Evolutionary conservation across 2,329 filamentous ascomycete genomes (phyloP), one percentile per base, ranked within the genome.

Genomic region (Pseudogymnoascus sp.): DNA sequence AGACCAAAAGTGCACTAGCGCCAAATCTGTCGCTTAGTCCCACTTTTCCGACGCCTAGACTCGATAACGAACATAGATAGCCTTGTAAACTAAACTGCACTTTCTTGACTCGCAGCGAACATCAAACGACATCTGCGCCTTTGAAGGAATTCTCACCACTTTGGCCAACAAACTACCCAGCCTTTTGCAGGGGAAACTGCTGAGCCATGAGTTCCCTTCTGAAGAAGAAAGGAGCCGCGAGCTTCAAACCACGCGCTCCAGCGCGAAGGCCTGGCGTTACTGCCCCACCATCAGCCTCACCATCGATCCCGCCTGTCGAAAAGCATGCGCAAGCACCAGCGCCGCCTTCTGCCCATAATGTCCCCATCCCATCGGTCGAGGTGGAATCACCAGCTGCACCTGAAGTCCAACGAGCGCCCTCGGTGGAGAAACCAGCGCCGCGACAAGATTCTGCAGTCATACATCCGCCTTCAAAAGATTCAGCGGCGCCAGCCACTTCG

Each of bases 201-300:
- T 61, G 26, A 35, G 61, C 21, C 68, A 87, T 89, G 79, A 85
- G 82, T 76, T 82, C 80, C 64, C 87, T 88, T 76, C 81, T 87
- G 74, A 89, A 89, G 76, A 89, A 90, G 75, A 78, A 80, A 68
- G 80, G 78, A 70, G 79, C 80, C 68, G 76, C 80, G 63, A 79
- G 79, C 76, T 90, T 91, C 77, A 89, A 89, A 72, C 88, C 88
- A 49, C 91, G 89, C 76, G 83, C 83, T 66, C 83, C 83, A 33
- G 78, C 80, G 66, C 83, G 86, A 63, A 67, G 66, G 70, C 79
- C 80, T 65, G 77, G 14, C 14, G 43, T 52, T 29, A 16, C 78
- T 66, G 75, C 77, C 62, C 72, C 77, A 63, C 69, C 72, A 63
- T 71, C 74, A 63, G 70, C 70, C 63, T 71, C 72, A 58, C 69